phyloP scores from a whole-genome alignment of 768 basidiomycete genomes.

The Rickenella mellea region DNA sequence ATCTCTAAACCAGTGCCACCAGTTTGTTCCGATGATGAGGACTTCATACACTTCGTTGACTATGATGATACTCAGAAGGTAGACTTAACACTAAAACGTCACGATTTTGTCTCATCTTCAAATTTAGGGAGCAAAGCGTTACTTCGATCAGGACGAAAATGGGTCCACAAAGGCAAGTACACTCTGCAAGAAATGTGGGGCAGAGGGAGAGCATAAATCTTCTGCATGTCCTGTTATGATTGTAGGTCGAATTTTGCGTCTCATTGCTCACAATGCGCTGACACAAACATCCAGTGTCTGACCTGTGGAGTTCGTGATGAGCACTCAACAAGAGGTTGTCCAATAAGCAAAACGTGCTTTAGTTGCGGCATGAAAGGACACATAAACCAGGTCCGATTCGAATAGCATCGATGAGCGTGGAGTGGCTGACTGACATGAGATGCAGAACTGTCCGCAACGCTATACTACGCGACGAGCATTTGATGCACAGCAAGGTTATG shows the following conservation, averaged over 20 bases:
- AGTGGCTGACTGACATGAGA: not conserved
- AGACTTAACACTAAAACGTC: not conserved
- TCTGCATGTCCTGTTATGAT: constrained; percentile 63
- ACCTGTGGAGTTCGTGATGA: constrained; percentile 78
- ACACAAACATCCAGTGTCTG: constrained; percentile 42
- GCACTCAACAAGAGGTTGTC: constrained; percentile 68
- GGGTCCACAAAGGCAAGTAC: constrained; percentile 34
- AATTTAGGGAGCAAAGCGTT: constrained; percentile 27
- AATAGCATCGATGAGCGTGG: not conserved
- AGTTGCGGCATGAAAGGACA: constrained; percentile 81
- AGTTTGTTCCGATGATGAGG: constrained; percentile 27
- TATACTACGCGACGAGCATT: constrained; percentile 17
- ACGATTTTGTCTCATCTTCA: constrained; percentile 1
- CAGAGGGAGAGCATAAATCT: constrained; percentile 60
- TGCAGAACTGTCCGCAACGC: constrained; percentile 66
- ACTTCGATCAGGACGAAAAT: constrained; percentile 47
- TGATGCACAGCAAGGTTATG: constrained; percentile 23
- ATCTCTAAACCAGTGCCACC: not conserved
- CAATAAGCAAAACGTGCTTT: constrained; percentile 74
- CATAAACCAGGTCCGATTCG: constrained; percentile 46
- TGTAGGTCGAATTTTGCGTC: constrained; percentile 31
- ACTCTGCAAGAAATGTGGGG: constrained; percentile 73
- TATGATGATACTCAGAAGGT: constrained; percentile 47
- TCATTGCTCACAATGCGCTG: not conserved
- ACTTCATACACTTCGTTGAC: constrained; percentile 73